phyloP scores from a whole-genome alignment of 495 filamentous ascomycete species.

The Podospora comata region DNA sequence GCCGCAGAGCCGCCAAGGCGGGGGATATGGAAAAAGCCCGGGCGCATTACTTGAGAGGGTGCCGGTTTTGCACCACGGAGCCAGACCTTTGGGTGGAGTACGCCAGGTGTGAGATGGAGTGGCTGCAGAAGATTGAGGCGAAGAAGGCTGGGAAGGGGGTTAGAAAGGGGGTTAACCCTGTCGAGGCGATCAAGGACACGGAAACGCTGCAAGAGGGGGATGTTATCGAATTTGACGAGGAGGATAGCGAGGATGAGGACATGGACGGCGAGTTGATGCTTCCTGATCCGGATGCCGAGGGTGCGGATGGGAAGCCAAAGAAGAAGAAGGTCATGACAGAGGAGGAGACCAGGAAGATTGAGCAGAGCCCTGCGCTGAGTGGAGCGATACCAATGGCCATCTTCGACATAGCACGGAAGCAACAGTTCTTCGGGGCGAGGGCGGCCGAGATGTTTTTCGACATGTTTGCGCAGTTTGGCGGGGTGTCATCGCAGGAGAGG shows the following conservation, averaged over 20 bases:
- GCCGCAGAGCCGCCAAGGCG: slow-evolving; percentile 67
- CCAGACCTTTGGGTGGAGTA: slow-evolving; percentile 82
- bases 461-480: slow-evolving; percentile 65
- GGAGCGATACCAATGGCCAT: slow-evolving; percentile 91
- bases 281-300: slow-evolving; percentile 37
- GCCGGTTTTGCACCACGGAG: slow-evolving; percentile 77
- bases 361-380: slow-evolving; percentile 74
- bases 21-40: slow-evolving; percentile 82
- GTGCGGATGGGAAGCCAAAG: slow-evolving; percentile 22
- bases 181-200: slow-evolving; percentile 42
- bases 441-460: slow-evolving; percentile 76
- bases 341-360: slow-evolving; percentile 56
- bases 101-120: slow-evolving; percentile 86
- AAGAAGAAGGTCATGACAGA: slow-evolving; percentile 52
- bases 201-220: slow-evolving; percentile 33
- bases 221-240: slow-evolving; percentile 36
- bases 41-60: slow-evolving; percentile 78
- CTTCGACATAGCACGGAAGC: slow-evolving; percentile 81
- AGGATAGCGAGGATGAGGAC: slow-evolving; percentile 41
- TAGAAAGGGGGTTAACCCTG: slow-evolving; percentile 33
- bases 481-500: slow-evolving; percentile 59
- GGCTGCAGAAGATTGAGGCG: slow-evolving; percentile 74
- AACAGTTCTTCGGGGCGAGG: slow-evolving; percentile 60
- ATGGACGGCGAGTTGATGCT: slow-evolving; percentile 44
- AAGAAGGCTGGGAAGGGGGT: slow-evolving; percentile 63